These are phyloP conservation scores for Microbotryomycetes sp. DNA, from an alignment of 1,284 basidiomycete genomes.

Conservation along the genomic window DNA sequence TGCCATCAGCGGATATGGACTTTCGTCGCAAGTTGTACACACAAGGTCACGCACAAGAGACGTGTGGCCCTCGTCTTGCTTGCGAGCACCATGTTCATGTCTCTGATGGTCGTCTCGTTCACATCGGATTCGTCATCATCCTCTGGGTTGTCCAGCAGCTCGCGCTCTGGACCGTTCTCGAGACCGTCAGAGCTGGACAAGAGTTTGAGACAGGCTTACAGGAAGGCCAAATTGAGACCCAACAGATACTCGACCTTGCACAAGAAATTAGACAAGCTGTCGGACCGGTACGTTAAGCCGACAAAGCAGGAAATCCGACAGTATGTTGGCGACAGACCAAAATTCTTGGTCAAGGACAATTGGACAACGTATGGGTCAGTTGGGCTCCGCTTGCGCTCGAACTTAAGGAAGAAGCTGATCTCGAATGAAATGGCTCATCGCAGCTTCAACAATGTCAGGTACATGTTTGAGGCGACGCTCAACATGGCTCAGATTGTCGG, in stretches of 20 bases:
- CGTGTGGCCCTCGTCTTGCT: neutral
- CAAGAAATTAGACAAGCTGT: neutral
- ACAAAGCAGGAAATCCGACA: neutral
- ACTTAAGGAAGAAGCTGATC: neutral
- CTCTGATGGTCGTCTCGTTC: neutral
- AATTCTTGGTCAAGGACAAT: constrained; percentile 4
- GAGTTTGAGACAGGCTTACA: neutral
- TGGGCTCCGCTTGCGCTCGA: neutral
- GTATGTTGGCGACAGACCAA: neutral
- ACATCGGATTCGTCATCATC: neutral
- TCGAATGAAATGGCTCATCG: neutral
- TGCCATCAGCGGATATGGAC: neutral
- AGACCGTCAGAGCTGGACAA: neutral
- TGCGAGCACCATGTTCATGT: neutral
- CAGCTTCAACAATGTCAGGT: constrained; percentile 28
- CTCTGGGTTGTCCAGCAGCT: neutral
- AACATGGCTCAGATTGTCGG: constrained; percentile 43
- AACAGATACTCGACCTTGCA: neutral
- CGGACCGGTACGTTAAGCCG: neutral
- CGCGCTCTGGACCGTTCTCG: neutral
- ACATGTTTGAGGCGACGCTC: constrained; percentile 44
- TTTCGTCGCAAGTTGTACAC: neutral
- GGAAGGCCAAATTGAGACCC: neutral
- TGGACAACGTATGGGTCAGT: constrained; percentile 6
- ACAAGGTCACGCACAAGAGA: neutral